Base-by-base conservation (phyloP, 2,329 filamentous ascomycete genomes). In the Fusarium multiceps region DNA sequence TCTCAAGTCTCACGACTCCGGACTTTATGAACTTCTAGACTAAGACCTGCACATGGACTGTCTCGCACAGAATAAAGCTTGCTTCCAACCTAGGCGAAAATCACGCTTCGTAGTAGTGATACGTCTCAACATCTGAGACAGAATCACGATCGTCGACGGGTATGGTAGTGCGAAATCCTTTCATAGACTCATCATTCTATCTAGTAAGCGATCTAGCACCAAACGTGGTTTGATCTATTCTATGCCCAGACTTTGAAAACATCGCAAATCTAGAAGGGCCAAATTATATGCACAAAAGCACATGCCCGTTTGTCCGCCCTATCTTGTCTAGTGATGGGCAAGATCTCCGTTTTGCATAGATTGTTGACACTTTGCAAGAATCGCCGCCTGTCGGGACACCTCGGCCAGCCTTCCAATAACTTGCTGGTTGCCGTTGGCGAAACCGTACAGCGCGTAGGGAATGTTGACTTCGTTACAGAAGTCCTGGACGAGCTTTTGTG, bases 401-500 rank as follows among this genome's bases (percentile, higher is more conserved):
- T 97, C 92, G 6, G 88, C 91, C 50, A 97, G 83, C 46, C 89
- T 86, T 18, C 91, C 86, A 73, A 97, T 88, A 14, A 97, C 93
- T 72, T 93, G 85, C 79, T 90, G 90, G 78, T 96, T 97, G 8
- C 93, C 92, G 71, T 93, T 89, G 20, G 92, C 88, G 76, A 97
- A 97, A 2, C 92, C 93, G 75, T 94, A 94, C 55, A 96, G 85
- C 8, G 93, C 91, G 76, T 97, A 97, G 3, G 92, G 93, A 59
- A 97, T 93, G 18, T 88, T 89, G 1, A 93, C 93, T 27, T 97
- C 93, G 48, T 88, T 83, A 74, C 93, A 97, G 75, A 97, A 97
- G 47, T 93, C 89, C 74, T 91, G 86, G 12, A 97, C 92, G 37
- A 96, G 83, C 72, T 86, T 89, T 80, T 96, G 93, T 6, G 91